These are phyloP conservation scores for Candida vaughaniae DNA, from an alignment of 805 yeast genomes.

Conservation along the genomic window DNA sequence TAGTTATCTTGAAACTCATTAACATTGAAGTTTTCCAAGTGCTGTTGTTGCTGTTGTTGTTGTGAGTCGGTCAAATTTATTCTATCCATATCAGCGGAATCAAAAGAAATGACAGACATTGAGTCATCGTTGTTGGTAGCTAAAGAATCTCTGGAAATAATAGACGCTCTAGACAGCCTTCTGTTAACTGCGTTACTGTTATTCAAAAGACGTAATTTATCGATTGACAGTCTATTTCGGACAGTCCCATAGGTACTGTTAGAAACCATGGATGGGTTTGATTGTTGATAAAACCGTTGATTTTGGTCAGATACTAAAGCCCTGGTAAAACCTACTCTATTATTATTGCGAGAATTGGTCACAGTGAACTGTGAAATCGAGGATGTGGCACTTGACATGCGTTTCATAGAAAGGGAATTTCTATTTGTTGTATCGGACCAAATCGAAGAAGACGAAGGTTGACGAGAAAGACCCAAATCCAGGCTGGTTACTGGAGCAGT, in stretches of 20 bases:
- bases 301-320: constrained; percentile 36
- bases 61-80: constrained; percentile 14
- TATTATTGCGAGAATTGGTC: constrained; percentile 12
- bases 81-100: constrained; percentile 20
- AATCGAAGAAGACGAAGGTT: constrained; percentile 30
- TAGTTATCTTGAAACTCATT: constrained; percentile 46
- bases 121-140: constrained; percentile 25
- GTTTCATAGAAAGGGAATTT: constrained; percentile 28
- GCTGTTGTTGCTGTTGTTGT: constrained; percentile 16
- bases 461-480: constrained; percentile 15
- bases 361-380: constrained; percentile 25
- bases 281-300: constrained; percentile 19
- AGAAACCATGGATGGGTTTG: constrained; percentile 9
- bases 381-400: constrained; percentile 30
- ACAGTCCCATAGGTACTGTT: constrained; percentile 10
- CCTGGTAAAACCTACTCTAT: constrained; percentile 40
- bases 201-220: constrained; percentile 16
- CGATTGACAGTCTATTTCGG: constrained; percentile 28
- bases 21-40: constrained; percentile 36
- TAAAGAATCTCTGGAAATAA: constrained; percentile 31
- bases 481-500: background rate
- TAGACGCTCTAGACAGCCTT: constrained; percentile 34
- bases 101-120: constrained; percentile 36
- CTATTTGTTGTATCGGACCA: constrained; percentile 35
- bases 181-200: constrained; percentile 18